Evolutionary conservation across 805 yeast species (phyloP).

Genomic region (Yarrowia hollandica): DNA sequence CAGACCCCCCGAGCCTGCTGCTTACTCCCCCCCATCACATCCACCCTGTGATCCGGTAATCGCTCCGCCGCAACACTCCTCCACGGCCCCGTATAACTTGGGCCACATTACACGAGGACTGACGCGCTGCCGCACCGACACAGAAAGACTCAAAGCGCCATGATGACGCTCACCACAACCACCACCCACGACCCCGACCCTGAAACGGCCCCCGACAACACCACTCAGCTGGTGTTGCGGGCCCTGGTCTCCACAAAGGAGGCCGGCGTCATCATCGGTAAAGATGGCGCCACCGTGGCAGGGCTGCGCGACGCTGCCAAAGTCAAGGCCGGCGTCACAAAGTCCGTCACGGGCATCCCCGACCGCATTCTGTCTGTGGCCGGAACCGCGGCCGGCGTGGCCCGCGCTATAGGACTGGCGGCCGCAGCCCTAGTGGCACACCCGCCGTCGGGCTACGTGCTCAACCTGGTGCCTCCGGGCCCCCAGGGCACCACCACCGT

Average conservation of each 20-base stretch:
- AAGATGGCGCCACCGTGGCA: slow-evolving; percentile 76
- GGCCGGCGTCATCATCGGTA: slow-evolving; percentile 88
- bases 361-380: slow-evolving; percentile 80
- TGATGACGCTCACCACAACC: neutral
- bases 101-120: neutral
- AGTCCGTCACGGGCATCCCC: slow-evolving; percentile 73
- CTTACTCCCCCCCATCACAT: slow-evolving; percentile 6
- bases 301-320: slow-evolving; percentile 69
- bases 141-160: neutral
- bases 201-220: neutral
- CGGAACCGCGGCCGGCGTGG: slow-evolving; percentile 68
- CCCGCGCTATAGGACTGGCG: slow-evolving; percentile 68
- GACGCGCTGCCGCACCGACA: neutral
- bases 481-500: slow-evolving; percentile 56
- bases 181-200: neutral
- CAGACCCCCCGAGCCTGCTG: slow-evolving; percentile 5
- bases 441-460: slow-evolving; percentile 49
- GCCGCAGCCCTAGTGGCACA: slow-evolving; percentile 62
- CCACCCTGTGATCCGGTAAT: slow-evolving; percentile 22
- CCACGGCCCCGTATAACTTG: slow-evolving; percentile 24
- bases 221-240: slow-evolving; percentile 39
- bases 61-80: neutral
- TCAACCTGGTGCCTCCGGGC: slow-evolving; percentile 54
- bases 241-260: slow-evolving; percentile 79
- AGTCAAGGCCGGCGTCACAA: slow-evolving; percentile 85